Percentiles rank a stretch among this genome's conserved stretches.
Evolutionary conservation across 2,329 filamentous ascomycete species (phyloP).

Genomic region (Sporothrix variecibatus): DNA sequence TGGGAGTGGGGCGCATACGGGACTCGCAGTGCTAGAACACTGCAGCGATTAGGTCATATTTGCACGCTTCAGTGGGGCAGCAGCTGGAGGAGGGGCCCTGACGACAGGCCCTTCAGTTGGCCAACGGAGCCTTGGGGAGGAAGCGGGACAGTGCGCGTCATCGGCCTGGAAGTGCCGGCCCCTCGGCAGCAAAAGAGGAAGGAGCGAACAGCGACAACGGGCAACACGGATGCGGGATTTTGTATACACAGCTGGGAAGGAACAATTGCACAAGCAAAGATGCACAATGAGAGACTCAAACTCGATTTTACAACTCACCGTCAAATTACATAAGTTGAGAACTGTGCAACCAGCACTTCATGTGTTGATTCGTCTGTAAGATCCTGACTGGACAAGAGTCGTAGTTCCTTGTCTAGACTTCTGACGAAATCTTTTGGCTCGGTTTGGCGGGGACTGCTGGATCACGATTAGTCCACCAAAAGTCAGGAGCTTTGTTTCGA

Average conservation of each 20-base stretch:
- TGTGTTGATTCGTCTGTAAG: background rate
- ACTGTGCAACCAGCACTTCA: background rate
- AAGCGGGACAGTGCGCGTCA: constrained; percentile 15
- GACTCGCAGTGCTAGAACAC: background rate
- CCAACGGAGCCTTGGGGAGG: background rate
- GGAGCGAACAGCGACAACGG: background rate
- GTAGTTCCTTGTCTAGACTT: background rate
- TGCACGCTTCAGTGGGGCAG: background rate
- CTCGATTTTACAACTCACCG: background rate
- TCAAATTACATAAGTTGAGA: background rate
- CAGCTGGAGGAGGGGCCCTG: constrained; percentile 2
- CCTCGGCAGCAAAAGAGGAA: background rate
- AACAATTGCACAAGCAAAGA: background rate
- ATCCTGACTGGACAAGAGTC: background rate
- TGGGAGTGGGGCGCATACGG: background rate
- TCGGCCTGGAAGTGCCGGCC: background rate
- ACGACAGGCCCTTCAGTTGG: background rate
- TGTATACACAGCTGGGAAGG: background rate
- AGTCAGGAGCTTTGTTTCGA: background rate
- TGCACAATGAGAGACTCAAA: background rate
- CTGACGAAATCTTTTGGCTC: background rate
- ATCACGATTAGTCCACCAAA: background rate
- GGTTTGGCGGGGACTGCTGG: background rate
- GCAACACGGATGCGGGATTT: background rate
- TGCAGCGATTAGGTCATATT: background rate